phyloP scores from a whole-genome alignment of 2,329 filamentous ascomycete species.

The Phaeosphaeria sp. region DNA sequence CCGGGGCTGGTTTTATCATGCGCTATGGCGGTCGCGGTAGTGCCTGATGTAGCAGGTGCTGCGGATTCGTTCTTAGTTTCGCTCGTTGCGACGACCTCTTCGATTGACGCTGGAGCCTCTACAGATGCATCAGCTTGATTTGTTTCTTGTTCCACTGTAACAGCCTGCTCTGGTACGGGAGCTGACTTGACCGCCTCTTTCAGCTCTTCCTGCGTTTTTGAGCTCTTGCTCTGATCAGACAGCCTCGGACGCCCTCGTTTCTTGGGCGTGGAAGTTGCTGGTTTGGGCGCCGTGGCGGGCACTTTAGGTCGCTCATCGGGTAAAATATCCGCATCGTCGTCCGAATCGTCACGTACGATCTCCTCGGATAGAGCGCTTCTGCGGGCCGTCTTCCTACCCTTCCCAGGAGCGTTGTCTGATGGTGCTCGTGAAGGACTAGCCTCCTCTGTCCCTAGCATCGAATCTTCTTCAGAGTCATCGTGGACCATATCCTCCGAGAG shows the following conservation, averaged over 20 bases:
- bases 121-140: background rate
- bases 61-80: background rate
- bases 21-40: background rate
- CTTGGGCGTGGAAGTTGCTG: constrained; percentile 8
- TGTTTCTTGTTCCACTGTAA: background rate
- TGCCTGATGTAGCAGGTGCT: background rate
- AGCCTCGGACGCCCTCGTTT: constrained; percentile 21
- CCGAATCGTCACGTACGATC: constrained; percentile 22
- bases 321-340: constrained; percentile 14
- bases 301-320: background rate
- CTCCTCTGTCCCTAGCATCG: background rate
- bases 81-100: background rate
- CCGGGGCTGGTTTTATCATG: background rate
- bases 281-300: background rate
- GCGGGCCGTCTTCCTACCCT: constrained; percentile 17
- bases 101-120: background rate
- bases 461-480: constrained; percentile 19
- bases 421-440: constrained; percentile 7
- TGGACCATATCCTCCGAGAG: constrained; percentile 24
- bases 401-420: constrained; percentile 12
- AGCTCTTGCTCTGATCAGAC: constrained; percentile 10
- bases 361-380: constrained; percentile 28
- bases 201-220: background rate
- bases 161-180: background rate
- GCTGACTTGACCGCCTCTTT: background rate